Conservation (phyloP, 805 yeast genomes). For the Priceomyces medius region DNA sequence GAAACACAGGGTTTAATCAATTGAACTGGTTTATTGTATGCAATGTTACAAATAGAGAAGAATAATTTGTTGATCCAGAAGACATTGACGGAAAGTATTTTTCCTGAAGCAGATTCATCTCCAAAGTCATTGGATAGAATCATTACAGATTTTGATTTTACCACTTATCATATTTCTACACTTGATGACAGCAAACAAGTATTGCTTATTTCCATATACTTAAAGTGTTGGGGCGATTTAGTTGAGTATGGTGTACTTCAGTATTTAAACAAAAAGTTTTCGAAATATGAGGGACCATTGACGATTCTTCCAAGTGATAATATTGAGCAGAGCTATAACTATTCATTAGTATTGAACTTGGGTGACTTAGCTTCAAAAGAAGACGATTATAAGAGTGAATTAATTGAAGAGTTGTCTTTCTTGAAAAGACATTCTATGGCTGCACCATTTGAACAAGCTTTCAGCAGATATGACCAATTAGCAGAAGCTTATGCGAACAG, state of each 20-base stretch:
- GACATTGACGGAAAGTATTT: conserved; percentile 70
- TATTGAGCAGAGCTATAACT: conserved; percentile 79
- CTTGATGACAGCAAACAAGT: conserved; percentile 63
- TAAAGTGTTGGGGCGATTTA: conserved; percentile 78
- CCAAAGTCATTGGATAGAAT: conserved; percentile 73
- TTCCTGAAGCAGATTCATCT: conserved; percentile 40
- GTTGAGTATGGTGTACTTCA: conserved; percentile 61
- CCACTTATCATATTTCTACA: conserved; percentile 91
- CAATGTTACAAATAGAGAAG: conserved; percentile 82
- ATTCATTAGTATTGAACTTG: conserved; percentile 69
- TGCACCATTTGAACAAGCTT: conserved; percentile 89
- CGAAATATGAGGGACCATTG: conserved; percentile 30
- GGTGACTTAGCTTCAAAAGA: conserved; percentile 27
- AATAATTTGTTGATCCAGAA: conserved; percentile 80
- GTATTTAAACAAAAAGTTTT: conserved; percentile 52
- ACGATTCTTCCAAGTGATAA: conserved; percentile 29
- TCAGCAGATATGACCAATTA: conserved; percentile 71
- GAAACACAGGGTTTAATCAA: background rate
- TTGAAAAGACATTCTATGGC: conserved; percentile 87
- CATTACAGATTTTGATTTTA: conserved; percentile 93
- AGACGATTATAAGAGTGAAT: conserved; percentile 48
- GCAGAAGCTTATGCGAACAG: conserved; percentile 45
- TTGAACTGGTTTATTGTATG: background rate
- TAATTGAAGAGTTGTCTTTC: conserved; percentile 66
- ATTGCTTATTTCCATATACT: conserved; percentile 64